Base-by-base conservation (phyloP, 2,329 filamentous ascomycete genomes). In the Thermothelomyces thermophilus region DNA sequence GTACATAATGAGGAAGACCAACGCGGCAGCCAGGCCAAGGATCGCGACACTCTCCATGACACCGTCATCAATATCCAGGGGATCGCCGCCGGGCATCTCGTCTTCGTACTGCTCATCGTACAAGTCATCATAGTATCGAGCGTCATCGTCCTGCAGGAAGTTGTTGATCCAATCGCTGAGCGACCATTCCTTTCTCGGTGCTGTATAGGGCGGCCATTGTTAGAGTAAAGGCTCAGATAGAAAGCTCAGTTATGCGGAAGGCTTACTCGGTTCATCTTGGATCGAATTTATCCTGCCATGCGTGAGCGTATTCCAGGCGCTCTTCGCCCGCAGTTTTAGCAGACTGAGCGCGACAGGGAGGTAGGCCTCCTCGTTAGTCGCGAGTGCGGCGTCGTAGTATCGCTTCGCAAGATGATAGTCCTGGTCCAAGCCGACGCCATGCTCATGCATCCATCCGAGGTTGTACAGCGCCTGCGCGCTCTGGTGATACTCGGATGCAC, bases 371-470 rank as follows among this genome's bases (percentile, higher is more conserved):
- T 84, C 78, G 61, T 95, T 98, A 0, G 91, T 90, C 62, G 90
- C 88, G 26, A 96, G 72, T 1, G 93, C 91, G 53, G 93, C 79
- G 61, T 98, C 93, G 64, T 98, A 98, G 68, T 90, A 95, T 47
- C 93, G 77, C 70, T 98, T 98, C 2, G 94, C 93, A 50, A 98
- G 82, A 63, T 98, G 93, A 66, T 94, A 98, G 64, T 98, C 93
- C 65, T 98, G 93, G 48, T 87, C 85, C 17, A 97, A 79, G 2
- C 90, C 89, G 43, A 97, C 76, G 7, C 93, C 93, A 62, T 97
- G 96, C 69, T 98, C 93, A 63, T 98, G 90, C 91, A 98, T 97
- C 93, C 93, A 98, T 5, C 93, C 94, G 13, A 98, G 74, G 62
- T 98, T 97, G 80, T 90, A 98, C 50, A 96, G 81, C 13, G 94